phyloP scores from a whole-genome alignment of 192 early-diverging fungal species.

The Neocallimastix lanati region DNA sequence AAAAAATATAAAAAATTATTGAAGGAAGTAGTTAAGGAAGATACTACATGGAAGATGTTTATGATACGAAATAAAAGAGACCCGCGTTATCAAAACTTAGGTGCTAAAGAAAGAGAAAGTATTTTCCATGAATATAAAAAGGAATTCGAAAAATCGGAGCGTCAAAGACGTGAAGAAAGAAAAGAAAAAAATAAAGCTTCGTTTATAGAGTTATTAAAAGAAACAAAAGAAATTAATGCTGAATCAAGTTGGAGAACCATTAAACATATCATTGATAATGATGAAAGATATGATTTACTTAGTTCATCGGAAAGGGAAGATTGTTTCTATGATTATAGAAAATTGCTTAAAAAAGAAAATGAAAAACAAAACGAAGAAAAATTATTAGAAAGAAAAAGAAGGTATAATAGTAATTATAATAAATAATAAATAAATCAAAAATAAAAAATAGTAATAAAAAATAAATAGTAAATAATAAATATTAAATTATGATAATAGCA shows the following conservation, averaged over 20 bases:
- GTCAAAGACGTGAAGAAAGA: constrained; percentile 11
- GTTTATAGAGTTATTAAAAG: constrained; percentile 36
- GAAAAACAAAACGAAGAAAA: constrained; percentile 9
- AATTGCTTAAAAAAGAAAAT: constrained; percentile 6
- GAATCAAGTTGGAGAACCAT: constrained; percentile 48
- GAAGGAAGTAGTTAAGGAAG: constrained; percentile 24
- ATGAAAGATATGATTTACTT: constrained; percentile 43
- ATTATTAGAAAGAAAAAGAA: constrained; percentile 13
- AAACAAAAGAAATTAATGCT: constrained; percentile 27
- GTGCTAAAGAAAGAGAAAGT: constrained; percentile 36
- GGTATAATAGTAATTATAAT: constrained; percentile 1
- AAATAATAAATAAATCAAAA: background rate
- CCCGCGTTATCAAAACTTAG: constrained; percentile 33
- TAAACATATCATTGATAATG: constrained; percentile 41
- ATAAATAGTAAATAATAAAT: too few relatives aligned
- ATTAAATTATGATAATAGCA: too few relatives aligned
- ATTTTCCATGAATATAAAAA: constrained; percentile 47
- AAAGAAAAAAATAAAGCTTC: constrained; percentile 20
- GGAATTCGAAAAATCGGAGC: constrained; percentile 13
- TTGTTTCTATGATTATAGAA: constrained; percentile 44
- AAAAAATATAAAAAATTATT: constrained; percentile 39
- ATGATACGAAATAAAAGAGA: constrained; percentile 46
- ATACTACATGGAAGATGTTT: constrained; percentile 56
- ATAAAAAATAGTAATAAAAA: too few relatives aligned
- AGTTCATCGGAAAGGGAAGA: constrained; percentile 45